Conservation (phyloP, 371 early-diverging fungal species). For the Synchytrium microbalum region DNA sequence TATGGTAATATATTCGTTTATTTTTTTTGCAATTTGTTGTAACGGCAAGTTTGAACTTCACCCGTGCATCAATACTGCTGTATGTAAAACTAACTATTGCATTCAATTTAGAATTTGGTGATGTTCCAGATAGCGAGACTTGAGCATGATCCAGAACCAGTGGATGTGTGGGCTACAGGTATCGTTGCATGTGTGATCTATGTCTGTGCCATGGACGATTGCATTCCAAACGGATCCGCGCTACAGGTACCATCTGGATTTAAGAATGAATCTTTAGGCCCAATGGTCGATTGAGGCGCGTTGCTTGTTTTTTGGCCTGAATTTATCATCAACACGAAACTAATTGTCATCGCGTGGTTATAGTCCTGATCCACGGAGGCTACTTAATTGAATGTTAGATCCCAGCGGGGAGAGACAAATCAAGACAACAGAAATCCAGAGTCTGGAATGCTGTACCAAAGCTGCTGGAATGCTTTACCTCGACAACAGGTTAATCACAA, state of each 20-base stretch:
- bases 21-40: too few species aligned
- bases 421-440: slow-evolving; percentile 50
- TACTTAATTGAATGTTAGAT: slow-evolving; percentile 63
- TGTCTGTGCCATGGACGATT: slow-evolving; percentile 35
- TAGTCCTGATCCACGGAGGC: background rate
- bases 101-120: slow-evolving; percentile 8
- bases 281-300: slow-evolving; percentile 21
- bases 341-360: too few species aligned
- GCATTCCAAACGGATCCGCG: slow-evolving; percentile 28
- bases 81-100: too few species aligned
- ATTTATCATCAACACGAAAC: too few species aligned
- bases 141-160: slow-evolving; percentile 36
- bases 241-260: slow-evolving; percentile 33
- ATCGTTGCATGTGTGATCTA: slow-evolving; percentile 39
- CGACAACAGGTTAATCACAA: background rate
- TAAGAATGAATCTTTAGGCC: slow-evolving; percentile 24
- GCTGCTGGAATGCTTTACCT: background rate
- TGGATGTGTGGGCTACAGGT: slow-evolving; percentile 40
- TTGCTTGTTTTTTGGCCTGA: too few species aligned
- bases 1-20: background rate
- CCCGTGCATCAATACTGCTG: too few species aligned
- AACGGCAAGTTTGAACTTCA: too few species aligned
- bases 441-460: slow-evolving; percentile 20
- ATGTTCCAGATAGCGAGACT: slow-evolving; percentile 8
- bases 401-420: slow-evolving; percentile 64